phyloP scores from a whole-genome alignment of 2,329 filamentous ascomycete genomes.

The Aspergillus persii region DNA sequence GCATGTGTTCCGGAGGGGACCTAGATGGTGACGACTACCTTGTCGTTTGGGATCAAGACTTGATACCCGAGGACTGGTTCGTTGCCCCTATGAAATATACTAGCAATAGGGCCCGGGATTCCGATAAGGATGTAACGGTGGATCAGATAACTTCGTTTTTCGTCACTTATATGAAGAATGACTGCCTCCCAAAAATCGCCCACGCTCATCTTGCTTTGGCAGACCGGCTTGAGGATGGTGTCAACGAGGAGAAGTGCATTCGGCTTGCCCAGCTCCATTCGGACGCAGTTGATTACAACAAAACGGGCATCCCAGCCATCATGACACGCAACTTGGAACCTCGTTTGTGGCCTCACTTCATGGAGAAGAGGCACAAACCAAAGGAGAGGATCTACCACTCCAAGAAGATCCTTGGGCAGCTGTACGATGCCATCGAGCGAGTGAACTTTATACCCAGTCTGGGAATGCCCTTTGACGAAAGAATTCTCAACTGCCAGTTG shows the following conservation, averaged over 20 bases:
- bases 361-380: constrained; percentile 63
- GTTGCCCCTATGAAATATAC: constrained; percentile 74
- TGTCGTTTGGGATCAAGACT: constrained; percentile 79
- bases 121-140: constrained; percentile 64
- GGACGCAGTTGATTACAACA: constrained; percentile 88
- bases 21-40: constrained; percentile 96
- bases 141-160: constrained; percentile 81
- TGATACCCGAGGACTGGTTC: constrained; percentile 72
- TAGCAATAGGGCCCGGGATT: constrained; percentile 54
- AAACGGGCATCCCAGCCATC: constrained; percentile 75
- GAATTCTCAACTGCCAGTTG: constrained; percentile 65
- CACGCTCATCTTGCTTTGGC: constrained; percentile 75
- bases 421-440: constrained; percentile 74
- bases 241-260: constrained; percentile 69
- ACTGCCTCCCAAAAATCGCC: constrained; percentile 76
- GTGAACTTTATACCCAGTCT: constrained; percentile 73
- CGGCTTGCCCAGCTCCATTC: constrained; percentile 79
- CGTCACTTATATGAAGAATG: constrained; percentile 88
- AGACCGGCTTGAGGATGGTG: constrained; percentile 62
- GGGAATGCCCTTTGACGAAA: constrained; percentile 68
- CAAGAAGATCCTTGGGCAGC: constrained; percentile 67
- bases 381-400: constrained; percentile 62
- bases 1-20: constrained; percentile 95
- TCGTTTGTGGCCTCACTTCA: constrained; percentile 76
- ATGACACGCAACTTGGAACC: constrained; percentile 64